Percentiles rank a stretch among this genome's conserved stretches.
Evolutionary conservation across 192 early-diverging fungal genomes (phyloP).

Genomic region (Dissophora globulifera): DNA sequence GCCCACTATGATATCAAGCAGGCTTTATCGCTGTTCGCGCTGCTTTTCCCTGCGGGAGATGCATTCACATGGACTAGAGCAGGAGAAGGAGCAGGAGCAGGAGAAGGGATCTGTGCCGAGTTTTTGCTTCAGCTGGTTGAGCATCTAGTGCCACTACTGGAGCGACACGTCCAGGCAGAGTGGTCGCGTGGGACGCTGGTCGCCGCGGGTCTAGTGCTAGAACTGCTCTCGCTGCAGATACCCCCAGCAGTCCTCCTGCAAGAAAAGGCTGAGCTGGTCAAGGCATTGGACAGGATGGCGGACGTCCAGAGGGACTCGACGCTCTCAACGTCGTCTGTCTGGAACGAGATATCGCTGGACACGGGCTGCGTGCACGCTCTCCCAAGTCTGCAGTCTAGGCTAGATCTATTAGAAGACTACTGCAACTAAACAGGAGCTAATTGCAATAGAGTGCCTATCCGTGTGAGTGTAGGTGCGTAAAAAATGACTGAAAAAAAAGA

Average conservation of each 20-base stretch:
- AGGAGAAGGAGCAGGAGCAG: too few species aligned
- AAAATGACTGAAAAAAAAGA: too few species aligned
- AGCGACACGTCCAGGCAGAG: neutral
- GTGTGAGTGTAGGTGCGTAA: too few species aligned
- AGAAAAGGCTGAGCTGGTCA: neutral
- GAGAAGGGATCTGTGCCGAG: neutral
- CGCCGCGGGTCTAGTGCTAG: neutral
- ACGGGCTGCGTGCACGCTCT: neutral
- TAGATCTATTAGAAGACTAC: neutral
- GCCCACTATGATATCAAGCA: too few species aligned
- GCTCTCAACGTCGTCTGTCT: neutral
- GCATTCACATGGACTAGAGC: slow-evolving; percentile 7
- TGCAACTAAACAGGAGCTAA: too few species aligned
- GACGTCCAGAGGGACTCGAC: slow-evolving; percentile 18
- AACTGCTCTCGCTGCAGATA: slow-evolving; percentile 10
- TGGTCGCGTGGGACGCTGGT: neutral
- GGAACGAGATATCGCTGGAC: neutral
- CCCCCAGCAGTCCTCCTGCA: neutral
- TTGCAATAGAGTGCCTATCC: too few species aligned
- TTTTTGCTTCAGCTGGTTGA: slow-evolving; percentile 16
- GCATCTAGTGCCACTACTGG: slow-evolving; percentile 13
- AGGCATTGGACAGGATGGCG: neutral
- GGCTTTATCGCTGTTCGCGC: neutral
- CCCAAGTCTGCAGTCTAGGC: neutral
- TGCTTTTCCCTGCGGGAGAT: slow-evolving; percentile 16